Base-by-base conservation (phyloP, 2,329 filamentous ascomycete species). In the Aspergillus brunneoviolaceus region DNA sequence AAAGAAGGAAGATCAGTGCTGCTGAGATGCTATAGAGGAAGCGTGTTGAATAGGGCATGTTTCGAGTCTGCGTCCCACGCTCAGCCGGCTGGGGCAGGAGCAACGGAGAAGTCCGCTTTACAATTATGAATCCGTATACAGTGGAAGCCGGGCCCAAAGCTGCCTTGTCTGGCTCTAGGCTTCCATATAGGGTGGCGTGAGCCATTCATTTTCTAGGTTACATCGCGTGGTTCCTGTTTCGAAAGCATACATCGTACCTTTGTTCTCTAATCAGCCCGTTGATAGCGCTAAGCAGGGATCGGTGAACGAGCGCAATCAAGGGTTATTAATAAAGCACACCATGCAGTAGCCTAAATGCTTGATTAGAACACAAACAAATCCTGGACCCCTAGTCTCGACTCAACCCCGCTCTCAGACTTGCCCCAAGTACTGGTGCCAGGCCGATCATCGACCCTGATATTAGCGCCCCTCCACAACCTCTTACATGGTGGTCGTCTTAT, bases 271-370 rank as follows among this genome's bases (percentile, higher is more conserved):
- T 21, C 51, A 45, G 21, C 23, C 21, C 14, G 23, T 11, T 54
- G 9, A 31, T 54, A 23, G 51, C 51, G 51, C 35, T 14, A 31
- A 21, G 51, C 51, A 54, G 39, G 52, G 39, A 55, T 55, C 16
- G 39, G 5, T 27, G 25, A 7, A 6, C 25, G 25, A 27, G 25
- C 25, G 25, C 7, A 7, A 27, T 27, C 25, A 27, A 27, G 7
- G 6, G 5, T 6, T 16, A 31, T 53, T 14, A 2, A 21, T 21
- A 21, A 21, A n/a, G 12, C 52, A 6, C n/a, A 16, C 39, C 14
- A n/a, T 7, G 39, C 39, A 11, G 39, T 31, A 47, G 35, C 25
- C 9, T 5, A 11, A 39, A 52, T 12, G 33, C 42, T 11, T 16
- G 51, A 45, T 42, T 19, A n/a, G 16, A 29, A 54, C 23, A 6